Base-by-base conservation (phyloP, 495 filamentous ascomycete species). In the Penicillium arizonense region DNA sequence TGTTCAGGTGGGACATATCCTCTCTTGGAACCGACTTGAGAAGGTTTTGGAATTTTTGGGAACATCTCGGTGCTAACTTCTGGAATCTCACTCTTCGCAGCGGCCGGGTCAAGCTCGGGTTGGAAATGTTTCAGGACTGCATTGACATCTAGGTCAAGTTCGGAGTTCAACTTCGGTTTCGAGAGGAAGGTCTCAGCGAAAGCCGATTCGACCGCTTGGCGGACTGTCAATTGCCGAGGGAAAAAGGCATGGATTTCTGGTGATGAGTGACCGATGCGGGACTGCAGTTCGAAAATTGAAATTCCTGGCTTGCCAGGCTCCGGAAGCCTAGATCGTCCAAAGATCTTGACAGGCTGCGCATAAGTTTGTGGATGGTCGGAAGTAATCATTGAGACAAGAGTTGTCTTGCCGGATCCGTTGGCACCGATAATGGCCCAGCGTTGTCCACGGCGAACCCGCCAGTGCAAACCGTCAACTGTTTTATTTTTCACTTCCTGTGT, bases 281-380 rank as follows among this genome's bases (percentile, higher is more conserved):
- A 78, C 63, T 97, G 93, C 34, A 98, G 83, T 44, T 96, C 92
- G 70, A 95, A 96, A 49, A 96, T 84, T 4, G 90, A 94, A 24
- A 96, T 82, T 1, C 89, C 91, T 0, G 81, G 82, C 44, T 82
- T 61, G 12, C 88, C 91, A 0, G 77, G 77, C 44, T 85, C 79
- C 1, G 92, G 91, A 3, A 96, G 78, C 8, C 94, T 82, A 39
- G 86, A 86, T 20, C 85, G 84, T 2, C 90, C 89, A 56, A 98
- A 96, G 34, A 96, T 74, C 54, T 82, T 83, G 44, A 98, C 86
- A 13, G 92, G 92, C 21, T 88, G 81, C 3, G 90, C 90, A 67
- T 97, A 98, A 2, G 92, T 82, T 66, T 96, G 91, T 0, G 94
- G 94, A 55, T 98, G 94, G 63, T 98, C 94, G 3, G 92, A 96